A percentile compares a stretch with the other conserved stretches of the same genome.
phyloP scores from a whole-genome alignment of 805 yeast genomes.

The Saturnispora silvae region DNA sequence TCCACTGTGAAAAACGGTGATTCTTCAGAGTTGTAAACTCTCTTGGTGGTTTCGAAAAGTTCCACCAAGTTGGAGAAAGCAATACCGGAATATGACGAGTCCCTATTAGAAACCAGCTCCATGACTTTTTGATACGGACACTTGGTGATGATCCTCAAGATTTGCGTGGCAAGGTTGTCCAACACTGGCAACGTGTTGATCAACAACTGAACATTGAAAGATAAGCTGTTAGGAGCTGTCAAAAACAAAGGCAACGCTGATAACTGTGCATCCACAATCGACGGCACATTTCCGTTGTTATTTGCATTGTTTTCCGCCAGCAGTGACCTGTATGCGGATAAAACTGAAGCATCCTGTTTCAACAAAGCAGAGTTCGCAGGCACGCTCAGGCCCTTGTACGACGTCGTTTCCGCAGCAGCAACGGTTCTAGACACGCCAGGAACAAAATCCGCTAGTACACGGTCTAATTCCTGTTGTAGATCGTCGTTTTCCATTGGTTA shows the following conservation, averaged over 20 bases:
- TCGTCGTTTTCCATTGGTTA: constrained; percentile 8
- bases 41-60: constrained; percentile 66
- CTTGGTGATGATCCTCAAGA: constrained; percentile 58
- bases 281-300: constrained; percentile 12
- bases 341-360: constrained; percentile 17
- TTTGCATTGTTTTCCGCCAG: constrained; percentile 14
- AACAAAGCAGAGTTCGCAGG: constrained; percentile 28
- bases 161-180: constrained; percentile 75
- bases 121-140: constrained; percentile 71
- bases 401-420: constrained; percentile 3
- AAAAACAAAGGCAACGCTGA: constrained; percentile 52
- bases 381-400: constrained; percentile 24
- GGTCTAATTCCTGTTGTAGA: constrained; percentile 8
- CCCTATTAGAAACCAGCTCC: constrained; percentile 55
- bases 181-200: constrained; percentile 64
- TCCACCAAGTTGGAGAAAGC: constrained; percentile 59
- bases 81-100: constrained; percentile 49
- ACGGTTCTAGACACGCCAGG: constrained; percentile 3
- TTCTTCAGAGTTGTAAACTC: constrained; percentile 52
- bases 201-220: constrained; percentile 53
- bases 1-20: constrained; percentile 65
- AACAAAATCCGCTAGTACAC: constrained; percentile 8
- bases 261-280: constrained; percentile 35
- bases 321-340: constrained; percentile 21
- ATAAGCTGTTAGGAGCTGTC: constrained; percentile 44